A percentile compares a stretch with the other conserved stretches of the same genome.
Conservation (phyloP, 1,284 basidiomycete species). For the Melampsora larici-populina region DNA sequence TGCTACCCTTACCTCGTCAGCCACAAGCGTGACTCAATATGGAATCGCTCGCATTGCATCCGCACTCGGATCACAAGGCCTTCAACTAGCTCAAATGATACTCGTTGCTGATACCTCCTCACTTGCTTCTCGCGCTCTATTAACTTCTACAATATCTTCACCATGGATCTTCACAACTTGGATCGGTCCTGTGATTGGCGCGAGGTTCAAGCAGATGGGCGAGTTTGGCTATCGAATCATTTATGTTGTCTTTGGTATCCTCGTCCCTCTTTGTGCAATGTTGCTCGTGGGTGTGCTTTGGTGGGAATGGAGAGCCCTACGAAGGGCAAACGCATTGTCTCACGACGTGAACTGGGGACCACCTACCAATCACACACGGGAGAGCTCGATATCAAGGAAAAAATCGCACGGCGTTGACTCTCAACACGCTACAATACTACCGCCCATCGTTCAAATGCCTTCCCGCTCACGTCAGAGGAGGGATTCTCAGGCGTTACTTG, state of each 20-base stretch:
- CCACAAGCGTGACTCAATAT: conserved; percentile 47
- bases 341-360: conserved; percentile 16
- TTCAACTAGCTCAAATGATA: conserved; percentile 51
- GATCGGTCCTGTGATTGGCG: conserved; percentile 50
- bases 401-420: too few relatives aligned
- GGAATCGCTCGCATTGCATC: conserved; percentile 47
- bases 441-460: too few relatives aligned
- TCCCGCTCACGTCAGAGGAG: too few relatives aligned
- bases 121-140: conserved; percentile 49
- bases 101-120: conserved; percentile 52
- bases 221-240: conserved; percentile 49
- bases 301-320: conserved; percentile 45
- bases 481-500: too few relatives aligned
- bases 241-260: conserved; percentile 49
- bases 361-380: neutral
- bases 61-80: conserved; percentile 49
- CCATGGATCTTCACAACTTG: conserved; percentile 51
- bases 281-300: conserved; percentile 45
- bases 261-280: conserved; percentile 49
- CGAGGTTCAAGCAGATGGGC: conserved; percentile 47
- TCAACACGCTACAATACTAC: too few relatives aligned
- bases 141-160: conserved; percentile 50
- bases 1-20: conserved; percentile 45
- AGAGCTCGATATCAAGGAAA: neutral
- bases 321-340: conserved; percentile 33